phyloP scores from a whole-genome alignment of 1,284 basidiomycete species.

The Tetrapyrgos nigripes region DNA sequence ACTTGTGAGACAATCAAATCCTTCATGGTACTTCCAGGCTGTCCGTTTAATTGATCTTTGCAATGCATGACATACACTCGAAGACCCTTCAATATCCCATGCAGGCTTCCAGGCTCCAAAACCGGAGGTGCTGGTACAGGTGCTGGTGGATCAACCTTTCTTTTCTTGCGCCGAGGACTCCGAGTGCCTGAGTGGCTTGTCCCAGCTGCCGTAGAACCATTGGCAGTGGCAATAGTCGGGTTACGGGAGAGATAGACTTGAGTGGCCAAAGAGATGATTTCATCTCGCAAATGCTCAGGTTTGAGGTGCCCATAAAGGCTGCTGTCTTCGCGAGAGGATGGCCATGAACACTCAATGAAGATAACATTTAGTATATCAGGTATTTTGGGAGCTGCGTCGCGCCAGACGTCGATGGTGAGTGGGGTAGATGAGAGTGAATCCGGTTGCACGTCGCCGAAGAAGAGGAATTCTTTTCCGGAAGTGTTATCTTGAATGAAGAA shows the following conservation, averaged over 20 bases:
- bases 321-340: slow-evolving; percentile 63
- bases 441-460: slow-evolving; percentile 87
- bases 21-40: slow-evolving; percentile 48
- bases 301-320: slow-evolving; percentile 79
- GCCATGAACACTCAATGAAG: slow-evolving; percentile 89
- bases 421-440: slow-evolving; percentile 68
- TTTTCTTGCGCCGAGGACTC: slow-evolving; percentile 16
- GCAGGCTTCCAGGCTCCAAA: slow-evolving; percentile 45
- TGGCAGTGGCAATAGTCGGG: background rate
- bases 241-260: slow-evolving; percentile 14
- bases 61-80: slow-evolving; percentile 81
- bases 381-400: slow-evolving; percentile 71
- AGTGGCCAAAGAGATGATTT: slow-evolving; percentile 15
- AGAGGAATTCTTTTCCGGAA: slow-evolving; percentile 69
- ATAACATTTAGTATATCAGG: slow-evolving; percentile 65
- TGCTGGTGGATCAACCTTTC: slow-evolving; percentile 15
- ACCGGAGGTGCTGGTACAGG: background rate
- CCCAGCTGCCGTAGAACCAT: background rate
- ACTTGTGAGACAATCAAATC: slow-evolving; percentile 71
- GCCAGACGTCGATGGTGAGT: slow-evolving; percentile 72
- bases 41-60: slow-evolving; percentile 66
- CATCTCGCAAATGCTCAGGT: slow-evolving; percentile 63
- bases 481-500: slow-evolving; percentile 75
- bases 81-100: slow-evolving; percentile 61
- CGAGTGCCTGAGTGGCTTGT: background rate